Base-by-base conservation (phyloP, 1,284 basidiomycete species). In the Apiotrichum gracile region DNA sequence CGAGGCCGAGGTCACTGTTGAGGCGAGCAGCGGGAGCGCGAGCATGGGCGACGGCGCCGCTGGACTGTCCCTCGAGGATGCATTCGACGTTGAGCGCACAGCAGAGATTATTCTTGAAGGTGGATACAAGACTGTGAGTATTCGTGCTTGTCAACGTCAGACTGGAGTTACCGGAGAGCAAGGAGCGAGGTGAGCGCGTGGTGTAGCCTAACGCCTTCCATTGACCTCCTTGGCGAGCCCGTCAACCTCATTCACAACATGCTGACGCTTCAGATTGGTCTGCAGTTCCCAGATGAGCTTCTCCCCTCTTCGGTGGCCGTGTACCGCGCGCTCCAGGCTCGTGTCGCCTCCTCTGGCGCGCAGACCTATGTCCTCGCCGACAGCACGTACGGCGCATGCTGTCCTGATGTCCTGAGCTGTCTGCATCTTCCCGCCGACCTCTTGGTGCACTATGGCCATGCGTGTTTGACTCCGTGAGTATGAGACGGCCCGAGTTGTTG, bases 341-440 rank as follows among this genome's bases (percentile, higher is more conserved):
- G 70, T 49, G 75, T 88, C 54, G 84, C 41, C 8, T 40, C 42
- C 29, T 59, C 57, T 9, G 70, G 62, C 9, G 71, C 68, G 22
- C 74, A 93, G 62, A 78, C 91, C 25, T 97, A 93, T 69, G 86
- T 97, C 6, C 81, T 97, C 19, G 93, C 93, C 14, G 94, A 97
- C 75, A 97, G 93, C 25, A 96, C 92, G 26, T 97, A 97, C 73
- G 94, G 93, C 70, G 92, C 88, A 66, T 99, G 94, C 69, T 98
- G 94, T 69, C 91, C 96, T 5, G 96, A 99, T 69, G 89, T 97
- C 65, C 87, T 98, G 4, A 88, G 91, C 9, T 93, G 94, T 6
- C 85, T 92, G 60, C 96, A 98, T 70, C 85, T 94, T 39, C 85
- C 93, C 59, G 91, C 93, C 0, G 89, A 97, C 66, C 82, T 87